Base-by-base conservation (phyloP, 805 yeast species). In the Scheffersomyces amazonensis region DNA sequence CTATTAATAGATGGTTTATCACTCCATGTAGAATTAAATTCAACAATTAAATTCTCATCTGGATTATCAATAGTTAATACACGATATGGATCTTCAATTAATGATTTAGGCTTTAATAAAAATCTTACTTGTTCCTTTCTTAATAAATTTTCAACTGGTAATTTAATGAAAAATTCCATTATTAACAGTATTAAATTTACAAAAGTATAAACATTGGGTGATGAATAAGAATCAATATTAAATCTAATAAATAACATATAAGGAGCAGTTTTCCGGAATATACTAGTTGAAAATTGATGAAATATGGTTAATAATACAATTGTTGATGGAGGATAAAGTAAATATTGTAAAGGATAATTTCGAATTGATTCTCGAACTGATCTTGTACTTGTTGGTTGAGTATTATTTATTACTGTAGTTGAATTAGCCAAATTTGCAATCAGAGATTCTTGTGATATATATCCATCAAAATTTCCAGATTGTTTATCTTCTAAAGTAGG, bases 111-210 rank as follows among this genome's bases (percentile, higher is more conserved):
- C 35, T 60, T 56, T 16, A 83, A 49, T 43, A 88, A 68, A 52
- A 78, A 80, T 39, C 78, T 68, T 8, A 88, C 78, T 56, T 91
- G 97, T 12, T 91, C 89, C 46, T 96, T 79, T 43, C 95, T 72
- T 42, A 87, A 73, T 30, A 91, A 59, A 11, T 95, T 89, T 53
- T 91, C 99, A 36, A 89, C 74, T 2, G 99, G 99, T 44, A 93
- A 68, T 54, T 81, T 82, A 39, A 89, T 71, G 43, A 83, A 77
- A 28, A 91, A 69, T 48, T 88, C 95, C 33, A 78, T 40, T 16
- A 83, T 62, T 36, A 84, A 77, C n/a, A 86, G 70, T 1, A 73
- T 41, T 40, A 91, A 69, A 36, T 79, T 77, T 21, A 78, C 68
- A 6, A 81, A 44, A 19, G 81, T 79, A 61, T 76, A 85, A 18